Percentiles rank a stretch among this genome's conserved stretches.
Evolutionary conservation across 805 yeast species (phyloP).

Genomic region (Saccharomycopsis selenospora): DNA sequence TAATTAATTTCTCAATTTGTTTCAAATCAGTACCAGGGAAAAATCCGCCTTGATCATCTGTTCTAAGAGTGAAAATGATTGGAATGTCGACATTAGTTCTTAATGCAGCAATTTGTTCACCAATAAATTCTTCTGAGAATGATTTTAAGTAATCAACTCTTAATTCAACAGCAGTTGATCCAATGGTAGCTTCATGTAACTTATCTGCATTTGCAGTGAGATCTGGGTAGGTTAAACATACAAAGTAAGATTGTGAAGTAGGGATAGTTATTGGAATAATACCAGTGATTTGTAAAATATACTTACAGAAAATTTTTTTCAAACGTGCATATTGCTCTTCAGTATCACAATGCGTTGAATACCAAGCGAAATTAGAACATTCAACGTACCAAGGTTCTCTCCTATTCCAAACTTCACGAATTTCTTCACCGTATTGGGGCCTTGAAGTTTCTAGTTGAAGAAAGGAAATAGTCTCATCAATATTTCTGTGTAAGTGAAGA

Average conservation of each 20-base stretch:
- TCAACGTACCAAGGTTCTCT: slow-evolving; percentile 74
- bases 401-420: slow-evolving; percentile 74
- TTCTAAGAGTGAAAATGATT: slow-evolving; percentile 73
- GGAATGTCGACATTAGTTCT: slow-evolving; percentile 64
- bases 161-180: slow-evolving; percentile 77
- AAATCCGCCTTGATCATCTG: slow-evolving; percentile 72
- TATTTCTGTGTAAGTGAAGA: slow-evolving; percentile 82
- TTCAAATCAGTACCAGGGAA: slow-evolving; percentile 55
- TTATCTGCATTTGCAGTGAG: slow-evolving; percentile 37
- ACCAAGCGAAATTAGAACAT: slow-evolving; percentile 72
- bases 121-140: slow-evolving; percentile 48
- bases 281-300: slow-evolving; percentile 59
- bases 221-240: slow-evolving; percentile 66
- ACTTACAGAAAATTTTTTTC: slow-evolving; percentile 51
- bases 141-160: slow-evolving; percentile 65
- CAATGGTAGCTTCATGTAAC: slow-evolving; percentile 51
- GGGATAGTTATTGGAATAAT: slow-evolving; percentile 28
- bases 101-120: slow-evolving; percentile 63
- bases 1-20: slow-evolving; percentile 42
- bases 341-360: slow-evolving; percentile 61
- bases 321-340: slow-evolving; percentile 48
- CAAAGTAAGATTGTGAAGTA: slow-evolving; percentile 52
- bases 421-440: slow-evolving; percentile 81
- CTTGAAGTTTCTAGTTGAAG: slow-evolving; percentile 72
- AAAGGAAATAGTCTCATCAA: slow-evolving; percentile 70